A percentile compares a stretch with the other conserved stretches of the same genome.
Conservation (phyloP, 2,329 filamentous ascomycete genomes). For the Penicillium italicum region DNA sequence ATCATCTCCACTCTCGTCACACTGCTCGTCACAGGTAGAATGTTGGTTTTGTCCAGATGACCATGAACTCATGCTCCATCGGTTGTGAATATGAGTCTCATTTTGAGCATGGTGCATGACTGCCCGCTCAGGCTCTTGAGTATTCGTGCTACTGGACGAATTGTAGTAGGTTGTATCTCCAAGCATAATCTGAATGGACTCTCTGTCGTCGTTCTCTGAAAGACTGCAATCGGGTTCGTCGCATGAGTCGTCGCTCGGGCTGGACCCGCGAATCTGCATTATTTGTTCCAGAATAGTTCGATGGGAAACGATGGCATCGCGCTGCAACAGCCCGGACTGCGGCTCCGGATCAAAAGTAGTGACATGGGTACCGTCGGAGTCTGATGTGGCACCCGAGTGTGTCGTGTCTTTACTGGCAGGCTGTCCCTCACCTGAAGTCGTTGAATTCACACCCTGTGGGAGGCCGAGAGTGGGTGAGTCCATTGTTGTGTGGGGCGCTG, state of each 20-base stretch:
- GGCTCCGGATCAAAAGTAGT: constrained; percentile 65
- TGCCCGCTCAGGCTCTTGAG: constrained; percentile 26
- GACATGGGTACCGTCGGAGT: constrained; percentile 60
- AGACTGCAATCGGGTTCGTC: constrained; percentile 38
- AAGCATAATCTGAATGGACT: constrained; percentile 57
- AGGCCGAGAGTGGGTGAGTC: constrained; percentile 47
- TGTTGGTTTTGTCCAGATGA: constrained; percentile 38
- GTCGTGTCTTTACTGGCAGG: constrained; percentile 12
- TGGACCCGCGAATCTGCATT: constrained; percentile 48
- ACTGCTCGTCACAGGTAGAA: constrained; percentile 32
- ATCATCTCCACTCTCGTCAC: constrained; percentile 38
- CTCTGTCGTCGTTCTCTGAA: constrained; percentile 50
- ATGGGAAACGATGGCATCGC: constrained; percentile 32
- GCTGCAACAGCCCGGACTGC: constrained; percentile 55
- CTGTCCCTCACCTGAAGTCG: constrained; percentile 2
- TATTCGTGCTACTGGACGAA: constrained; percentile 30
- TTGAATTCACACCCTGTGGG: constrained; percentile 14
- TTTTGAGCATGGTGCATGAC: constrained; percentile 20
- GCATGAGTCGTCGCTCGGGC: constrained; percentile 41
- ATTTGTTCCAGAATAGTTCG: constrained; percentile 48
- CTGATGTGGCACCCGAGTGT: constrained; percentile 52
- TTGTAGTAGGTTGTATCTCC: constrained; percentile 44
- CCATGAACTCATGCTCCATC: constrained; percentile 48
- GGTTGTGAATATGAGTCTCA: constrained; percentile 25
- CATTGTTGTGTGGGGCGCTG: constrained; percentile 28